phyloP scores from a whole-genome alignment of 1,284 basidiomycete genomes.

The Malassezia yamatoensis region DNA sequence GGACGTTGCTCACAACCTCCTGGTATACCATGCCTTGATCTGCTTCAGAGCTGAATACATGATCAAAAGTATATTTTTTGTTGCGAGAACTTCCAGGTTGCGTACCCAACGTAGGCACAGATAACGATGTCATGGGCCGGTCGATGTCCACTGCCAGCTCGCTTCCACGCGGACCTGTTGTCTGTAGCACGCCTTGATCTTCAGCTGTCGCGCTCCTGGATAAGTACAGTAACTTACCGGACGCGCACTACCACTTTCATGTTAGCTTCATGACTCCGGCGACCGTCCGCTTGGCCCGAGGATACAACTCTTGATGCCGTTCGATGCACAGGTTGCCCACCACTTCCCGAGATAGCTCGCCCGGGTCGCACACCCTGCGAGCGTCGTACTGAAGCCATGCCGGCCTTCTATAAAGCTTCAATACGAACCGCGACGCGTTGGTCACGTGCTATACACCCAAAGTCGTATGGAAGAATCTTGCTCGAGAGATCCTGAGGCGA shows the following conservation, averaged over 20 bases:
- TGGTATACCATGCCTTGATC: slow-evolving; percentile 90
- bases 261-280: slow-evolving; percentile 25
- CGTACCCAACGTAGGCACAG: not conserved
- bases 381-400: slow-evolving; percentile 12
- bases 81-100: slow-evolving; percentile 20
- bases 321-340: not conserved
- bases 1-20: slow-evolving; percentile 82
- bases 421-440: slow-evolving; percentile 9
- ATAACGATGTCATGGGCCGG: not conserved
- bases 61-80: slow-evolving; percentile 44
- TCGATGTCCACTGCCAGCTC: not conserved
- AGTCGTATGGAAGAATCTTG: slow-evolving; percentile 28
- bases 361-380: slow-evolving; percentile 12
- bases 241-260: slow-evolving; percentile 46
- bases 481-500: slow-evolving; percentile 33
- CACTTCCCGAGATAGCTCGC: slow-evolving; percentile 9
- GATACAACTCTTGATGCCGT: not conserved
- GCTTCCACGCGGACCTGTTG: slow-evolving; percentile 6
- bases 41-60: slow-evolving; percentile 84
- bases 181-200: slow-evolving; percentile 3
- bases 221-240: slow-evolving; percentile 12
- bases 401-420: not conserved
- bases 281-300: not conserved
- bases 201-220: slow-evolving; percentile 6
- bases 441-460: slow-evolving; percentile 21